phyloP scores from a whole-genome alignment of 2,329 filamentous ascomycete genomes.

The Pseudogymnoascus sp. region DNA sequence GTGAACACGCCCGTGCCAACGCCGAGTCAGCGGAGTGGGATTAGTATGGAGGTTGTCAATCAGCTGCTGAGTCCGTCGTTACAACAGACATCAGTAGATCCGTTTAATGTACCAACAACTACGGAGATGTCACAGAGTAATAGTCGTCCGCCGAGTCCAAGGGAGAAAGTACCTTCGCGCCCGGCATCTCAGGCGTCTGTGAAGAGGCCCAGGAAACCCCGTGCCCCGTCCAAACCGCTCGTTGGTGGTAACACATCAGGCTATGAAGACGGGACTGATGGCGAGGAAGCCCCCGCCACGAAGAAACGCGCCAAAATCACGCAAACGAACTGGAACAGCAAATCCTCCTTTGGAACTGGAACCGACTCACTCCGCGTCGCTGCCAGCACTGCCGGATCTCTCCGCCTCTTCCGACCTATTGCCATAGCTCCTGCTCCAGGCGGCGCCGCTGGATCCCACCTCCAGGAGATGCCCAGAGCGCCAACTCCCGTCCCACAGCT shows the following conservation, averaged over 20 bases:
- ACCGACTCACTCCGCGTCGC: constrained; percentile 79
- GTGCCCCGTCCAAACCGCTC: constrained; percentile 16
- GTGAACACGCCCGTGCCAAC: constrained; percentile 22
- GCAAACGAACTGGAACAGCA: constrained; percentile 62
- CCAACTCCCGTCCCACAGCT: constrained; percentile 61
- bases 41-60: constrained; percentile 29
- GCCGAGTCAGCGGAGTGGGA: constrained; percentile 20
- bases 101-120: constrained; percentile 17
- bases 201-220: constrained; percentile 20
- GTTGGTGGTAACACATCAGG: constrained; percentile 58
- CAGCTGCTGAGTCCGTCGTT: constrained; percentile 27
- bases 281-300: constrained; percentile 39
- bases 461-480: constrained; percentile 65
- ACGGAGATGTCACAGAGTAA: constrained; percentile 16
- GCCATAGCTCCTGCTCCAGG: constrained; percentile 40
- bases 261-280: constrained; percentile 49
- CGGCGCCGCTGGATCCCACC: constrained; percentile 39
- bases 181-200: constrained; percentile 25
- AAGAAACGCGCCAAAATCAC: constrained; percentile 76
- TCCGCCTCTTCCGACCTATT: constrained; percentile 74
- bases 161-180: constrained; percentile 20
- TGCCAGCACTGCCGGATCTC: constrained; percentile 79
- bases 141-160: constrained; percentile 14
- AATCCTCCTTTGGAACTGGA: constrained; percentile 60
- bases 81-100: constrained; percentile 18